Evolutionary conservation across 2,329 filamentous ascomycete genomes (phyloP).

Genomic region (Penicillium carneum): DNA sequence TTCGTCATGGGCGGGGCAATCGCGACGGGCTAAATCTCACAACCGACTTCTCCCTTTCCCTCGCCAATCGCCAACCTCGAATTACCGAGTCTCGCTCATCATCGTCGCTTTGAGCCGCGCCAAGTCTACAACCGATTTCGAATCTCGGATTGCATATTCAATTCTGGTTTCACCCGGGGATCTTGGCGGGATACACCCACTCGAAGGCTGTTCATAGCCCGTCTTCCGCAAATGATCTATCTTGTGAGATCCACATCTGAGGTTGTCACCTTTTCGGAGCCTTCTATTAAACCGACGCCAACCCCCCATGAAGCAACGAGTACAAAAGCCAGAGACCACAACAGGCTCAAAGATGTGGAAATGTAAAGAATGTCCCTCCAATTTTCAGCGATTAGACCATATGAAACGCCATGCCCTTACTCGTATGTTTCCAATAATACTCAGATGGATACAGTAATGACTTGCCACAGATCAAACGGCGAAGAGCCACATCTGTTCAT

Average conservation of each 20-base stretch:
- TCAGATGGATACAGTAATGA: background rate
- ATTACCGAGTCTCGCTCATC: constrained; percentile 18
- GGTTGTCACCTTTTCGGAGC: background rate
- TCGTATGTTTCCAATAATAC: constrained; percentile 28
- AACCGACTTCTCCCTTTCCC: background rate
- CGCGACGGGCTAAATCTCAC: constrained; percentile 25
- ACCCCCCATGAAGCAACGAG: constrained; percentile 21
- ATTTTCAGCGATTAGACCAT: constrained; percentile 40
- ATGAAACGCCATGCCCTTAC: constrained; percentile 37
- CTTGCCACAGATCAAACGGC: constrained; percentile 30
- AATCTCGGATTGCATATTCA: background rate
- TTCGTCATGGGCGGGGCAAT: constrained; percentile 27
- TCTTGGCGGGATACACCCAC: constrained; percentile 12
- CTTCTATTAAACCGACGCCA: constrained; percentile 18
- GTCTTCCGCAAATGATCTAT: background rate
- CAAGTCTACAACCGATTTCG: constrained; percentile 7
- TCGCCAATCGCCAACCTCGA: constrained; percentile 12
- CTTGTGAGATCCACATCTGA: background rate
- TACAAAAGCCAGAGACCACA: constrained; percentile 11
- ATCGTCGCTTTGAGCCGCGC: constrained; percentile 1
- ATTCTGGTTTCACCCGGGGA: background rate
- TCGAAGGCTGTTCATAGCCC: background rate
- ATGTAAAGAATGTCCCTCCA: constrained; percentile 37
- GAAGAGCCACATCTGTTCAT: constrained; percentile 33
- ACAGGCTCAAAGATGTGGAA: constrained; percentile 28